phyloP scores from a whole-genome alignment of 2,329 filamentous ascomycete species.

The Pestalotiopsis sp. region DNA sequence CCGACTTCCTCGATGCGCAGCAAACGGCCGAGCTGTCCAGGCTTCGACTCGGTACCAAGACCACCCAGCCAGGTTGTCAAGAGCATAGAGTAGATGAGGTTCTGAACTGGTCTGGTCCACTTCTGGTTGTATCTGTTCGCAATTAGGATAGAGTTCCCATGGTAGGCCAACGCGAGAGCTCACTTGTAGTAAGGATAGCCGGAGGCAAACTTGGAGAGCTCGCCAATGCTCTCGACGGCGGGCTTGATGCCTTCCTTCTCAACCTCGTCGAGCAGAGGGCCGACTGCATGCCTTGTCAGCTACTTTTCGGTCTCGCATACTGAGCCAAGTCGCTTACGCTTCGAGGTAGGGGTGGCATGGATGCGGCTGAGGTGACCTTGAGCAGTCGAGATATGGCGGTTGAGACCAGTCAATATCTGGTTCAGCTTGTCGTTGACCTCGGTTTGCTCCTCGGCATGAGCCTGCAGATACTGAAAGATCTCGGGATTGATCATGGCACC shows the following conservation, averaged over 20 bases:
- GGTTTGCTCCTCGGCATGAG: conserved; percentile 86
- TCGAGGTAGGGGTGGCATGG: conserved; percentile 77
- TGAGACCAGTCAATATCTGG: conserved; percentile 79
- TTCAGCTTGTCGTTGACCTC: conserved; percentile 81
- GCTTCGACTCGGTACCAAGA: conserved; percentile 57
- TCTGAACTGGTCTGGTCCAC: conserved; percentile 85
- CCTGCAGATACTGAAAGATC: conserved; percentile 86
- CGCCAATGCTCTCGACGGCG: conserved; percentile 70
- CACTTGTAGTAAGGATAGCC: conserved; percentile 96
- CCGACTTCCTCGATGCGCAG: conserved; percentile 89
- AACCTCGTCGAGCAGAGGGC: conserved; percentile 69
- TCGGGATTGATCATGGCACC: conserved; percentile 71
- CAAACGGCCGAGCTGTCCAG: conserved; percentile 64
- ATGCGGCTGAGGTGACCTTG: conserved; percentile 86
- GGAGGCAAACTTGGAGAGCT: conserved; percentile 74
- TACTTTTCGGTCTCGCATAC: neutral
- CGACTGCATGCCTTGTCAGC: conserved; percentile 51
- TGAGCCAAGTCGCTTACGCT: conserved; percentile 42
- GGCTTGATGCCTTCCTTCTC: conserved; percentile 70
- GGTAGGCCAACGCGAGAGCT: neutral
- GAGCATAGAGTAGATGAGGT: conserved; percentile 64
- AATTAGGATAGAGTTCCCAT: conserved; percentile 9
- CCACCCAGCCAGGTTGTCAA: conserved; percentile 79
- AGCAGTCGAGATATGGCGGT: conserved; percentile 79
- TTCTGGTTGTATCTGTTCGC: conserved; percentile 71